phyloP scores from a whole-genome alignment of 2,329 filamentous ascomycete genomes.

The Pestalotiopsis sp. region DNA sequence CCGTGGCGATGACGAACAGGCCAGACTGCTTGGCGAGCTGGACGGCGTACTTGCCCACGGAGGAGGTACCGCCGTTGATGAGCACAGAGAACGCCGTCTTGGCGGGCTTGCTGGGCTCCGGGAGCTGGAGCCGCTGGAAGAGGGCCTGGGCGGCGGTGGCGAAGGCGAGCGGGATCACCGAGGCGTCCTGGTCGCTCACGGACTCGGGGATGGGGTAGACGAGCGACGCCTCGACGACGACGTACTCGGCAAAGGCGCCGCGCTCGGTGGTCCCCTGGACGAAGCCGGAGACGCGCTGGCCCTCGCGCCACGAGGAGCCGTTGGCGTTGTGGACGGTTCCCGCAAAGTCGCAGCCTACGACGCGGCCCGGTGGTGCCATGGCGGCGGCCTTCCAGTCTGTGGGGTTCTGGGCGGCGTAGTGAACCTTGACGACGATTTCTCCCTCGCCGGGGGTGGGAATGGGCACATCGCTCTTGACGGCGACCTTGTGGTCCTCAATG shows the following conservation, averaged over 20 bases:
- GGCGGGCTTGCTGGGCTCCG: slow-evolving; percentile 32
- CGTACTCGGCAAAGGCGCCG: slow-evolving; percentile 34
- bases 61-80: slow-evolving; percentile 28
- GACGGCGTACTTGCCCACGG: slow-evolving; percentile 30
- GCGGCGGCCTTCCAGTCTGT: slow-evolving; percentile 35
- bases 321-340: slow-evolving; percentile 32
- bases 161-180: slow-evolving; percentile 37
- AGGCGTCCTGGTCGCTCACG: slow-evolving; percentile 29
- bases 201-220: slow-evolving; percentile 31
- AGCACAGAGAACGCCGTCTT: slow-evolving; percentile 33
- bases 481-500: slow-evolving; percentile 27
- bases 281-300: slow-evolving; percentile 36
- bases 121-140: slow-evolving; percentile 31
- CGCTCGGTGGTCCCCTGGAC: slow-evolving; percentile 31
- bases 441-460: slow-evolving; percentile 30
- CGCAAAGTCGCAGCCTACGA: slow-evolving; percentile 37
- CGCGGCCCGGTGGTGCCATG: slow-evolving; percentile 24
- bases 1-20: slow-evolving; percentile 29
- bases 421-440: slow-evolving; percentile 36
- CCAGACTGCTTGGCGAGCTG: slow-evolving; percentile 31
- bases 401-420: slow-evolving; percentile 36
- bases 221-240: slow-evolving; percentile 26
- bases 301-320: slow-evolving; percentile 30
- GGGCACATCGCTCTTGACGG: slow-evolving; percentile 29
- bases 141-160: slow-evolving; percentile 45